A percentile compares a stretch with the other conserved stretches of the same genome.
These are phyloP conservation scores for Gaultheria prostrata DNA, from an alignment of 148 eudicot species.

Conservation along the genomic window DNA sequence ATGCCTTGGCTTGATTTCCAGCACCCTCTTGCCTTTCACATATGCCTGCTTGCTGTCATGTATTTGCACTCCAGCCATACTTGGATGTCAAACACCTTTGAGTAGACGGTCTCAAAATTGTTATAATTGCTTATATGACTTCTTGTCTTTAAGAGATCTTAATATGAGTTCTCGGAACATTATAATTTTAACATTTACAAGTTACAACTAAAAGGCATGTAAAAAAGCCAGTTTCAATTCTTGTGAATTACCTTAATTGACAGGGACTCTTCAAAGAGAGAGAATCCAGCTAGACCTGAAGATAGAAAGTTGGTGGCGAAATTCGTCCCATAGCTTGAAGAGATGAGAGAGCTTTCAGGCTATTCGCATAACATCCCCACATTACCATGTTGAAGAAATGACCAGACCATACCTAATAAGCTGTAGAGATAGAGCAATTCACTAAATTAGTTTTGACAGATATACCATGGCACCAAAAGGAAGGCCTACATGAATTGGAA, in stretches of 20 bases:
- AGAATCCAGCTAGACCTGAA: constrained; percentile 88
- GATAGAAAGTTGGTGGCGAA: constrained; percentile 86
- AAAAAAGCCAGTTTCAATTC: background rate
- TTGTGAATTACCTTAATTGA: constrained; percentile 54
- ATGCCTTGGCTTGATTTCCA: constrained; percentile 90
- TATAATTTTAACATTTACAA: background rate
- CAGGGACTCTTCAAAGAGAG: constrained; percentile 69
- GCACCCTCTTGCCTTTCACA: constrained; percentile 95
- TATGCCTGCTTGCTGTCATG: constrained; percentile 90
- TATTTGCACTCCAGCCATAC: constrained; percentile 91
- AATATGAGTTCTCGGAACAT: background rate
- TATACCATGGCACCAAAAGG: background rate
- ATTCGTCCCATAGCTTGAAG: constrained; percentile 90
- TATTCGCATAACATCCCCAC: no score
- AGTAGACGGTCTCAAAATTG: background rate
- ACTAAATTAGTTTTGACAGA: constrained; percentile 1
- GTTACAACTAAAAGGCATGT: background rate
- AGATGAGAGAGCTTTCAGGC: constrained; percentile 86
- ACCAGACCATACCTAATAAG: constrained; percentile 66
- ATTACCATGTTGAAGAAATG: constrained; percentile 65
- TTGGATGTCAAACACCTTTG: constrained; percentile 54
- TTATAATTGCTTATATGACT: background rate
- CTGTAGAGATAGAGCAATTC: constrained; percentile 33
- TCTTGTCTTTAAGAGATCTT: background rate
- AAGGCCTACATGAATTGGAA: background rate